Percentiles rank a stretch among this genome's conserved stretches.
These are phyloP conservation scores for Linum usitatissimum DNA, from an alignment of 345 rosid genomes.

Conservation along the genomic window DNA sequence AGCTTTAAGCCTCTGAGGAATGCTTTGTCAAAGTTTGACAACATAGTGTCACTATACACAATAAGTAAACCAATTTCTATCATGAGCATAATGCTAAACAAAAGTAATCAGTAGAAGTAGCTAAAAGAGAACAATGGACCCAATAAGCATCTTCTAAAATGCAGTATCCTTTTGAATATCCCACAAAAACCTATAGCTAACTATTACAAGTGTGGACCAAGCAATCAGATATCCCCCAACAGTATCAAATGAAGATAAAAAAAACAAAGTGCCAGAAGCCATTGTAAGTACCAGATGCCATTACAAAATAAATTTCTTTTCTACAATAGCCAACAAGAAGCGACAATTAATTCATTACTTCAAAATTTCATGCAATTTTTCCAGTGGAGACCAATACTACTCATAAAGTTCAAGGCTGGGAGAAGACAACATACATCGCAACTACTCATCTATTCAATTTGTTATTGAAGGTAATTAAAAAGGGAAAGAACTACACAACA, in stretches of 20 bases:
- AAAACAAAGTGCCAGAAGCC: too few relatives aligned
- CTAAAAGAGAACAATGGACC: background rate
- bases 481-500: background rate
- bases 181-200: background rate
- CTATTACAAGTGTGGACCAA: background rate
- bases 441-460: background rate
- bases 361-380: background rate
- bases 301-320: too few relatives aligned
- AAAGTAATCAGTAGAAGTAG: background rate
- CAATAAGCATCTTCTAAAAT: background rate
- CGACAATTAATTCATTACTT: background rate
- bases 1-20: background rate
- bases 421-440: background rate
- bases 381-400: background rate
- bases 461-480: background rate
- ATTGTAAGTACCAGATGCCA: too few relatives aligned
- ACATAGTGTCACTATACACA: background rate
- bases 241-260: background rate
- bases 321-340: background rate
- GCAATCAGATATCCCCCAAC: background rate
- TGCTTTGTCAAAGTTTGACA: background rate
- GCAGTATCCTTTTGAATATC: background rate
- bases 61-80: background rate
- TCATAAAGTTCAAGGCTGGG: background rate
- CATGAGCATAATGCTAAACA: background rate